Evolutionary conservation across 176 grass and related monocot species (phyloP), one percentile per base, ranked within the genome.

Genomic region (Chloris gayana): DNA sequence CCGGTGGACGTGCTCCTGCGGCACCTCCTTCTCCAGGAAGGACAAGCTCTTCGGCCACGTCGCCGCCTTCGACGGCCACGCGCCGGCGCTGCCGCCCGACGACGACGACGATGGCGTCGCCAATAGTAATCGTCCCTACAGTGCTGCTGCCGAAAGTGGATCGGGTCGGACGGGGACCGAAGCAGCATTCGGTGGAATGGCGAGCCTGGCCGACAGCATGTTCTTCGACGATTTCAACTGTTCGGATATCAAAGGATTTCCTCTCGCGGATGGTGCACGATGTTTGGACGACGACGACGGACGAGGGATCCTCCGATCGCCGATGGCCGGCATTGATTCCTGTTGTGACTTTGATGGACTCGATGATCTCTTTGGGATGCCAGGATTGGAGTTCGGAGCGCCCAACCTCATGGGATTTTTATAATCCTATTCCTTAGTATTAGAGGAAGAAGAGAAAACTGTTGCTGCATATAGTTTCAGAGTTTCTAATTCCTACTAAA

Each of bases 11-110:
- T 99, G 96, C 86, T 93, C 96, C 44, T 99, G 96, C 42, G 93
- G 96, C 70, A 85, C 77, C 7, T 91, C 86, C 6, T 99, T 99
- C 87, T 91, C 96, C 18, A 88, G 93, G 82, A 99, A 93, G 80
- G 96, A 99, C 68, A 99, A 99, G 86, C 93, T 95, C 29, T 99
- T 95, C 58, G 85, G 79, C 26, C 96, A 99, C 35, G 75, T 99
- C 62, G 88, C 88, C 44, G 69, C 94, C 42, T 99, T 99, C 71
- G 90, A 93, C 46, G 92, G 92, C 13, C 96, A 99, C 84, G 50
- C 84, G 63, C 96, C 92, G 1, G 92, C 87, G 38, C 46, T 85
- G 58, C 83, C 83, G 26, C 59, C 67, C 0, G 69, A 82, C 0
- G 67, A 82, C 6, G 69, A 70, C 1, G 69, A 83, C 0, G 72